Evolutionary conservation across 108 stramenopile genomes (phyloP), one percentile per base, ranked within the genome.

Genomic region (Fragilariopsis cylindrus): DNA sequence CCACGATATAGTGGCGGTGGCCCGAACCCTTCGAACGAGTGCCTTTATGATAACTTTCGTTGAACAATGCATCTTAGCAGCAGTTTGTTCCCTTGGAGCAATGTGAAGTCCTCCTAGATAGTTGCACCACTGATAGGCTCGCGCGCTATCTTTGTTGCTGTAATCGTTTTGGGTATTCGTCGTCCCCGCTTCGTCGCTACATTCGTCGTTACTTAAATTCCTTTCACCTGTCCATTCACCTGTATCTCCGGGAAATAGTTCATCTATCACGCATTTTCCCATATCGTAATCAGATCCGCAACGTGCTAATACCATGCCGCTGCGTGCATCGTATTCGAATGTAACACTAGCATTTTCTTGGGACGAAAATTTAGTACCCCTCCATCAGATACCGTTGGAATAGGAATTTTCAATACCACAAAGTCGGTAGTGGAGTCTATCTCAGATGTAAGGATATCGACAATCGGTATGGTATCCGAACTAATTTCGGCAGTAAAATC

Each of bases 51-150:
- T 76, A 13, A 85, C 84, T n/a, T 81, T 83, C 39, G 88, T 85
- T 47, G 81, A 83, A 16, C 7, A 4, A 15, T 76, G 79, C 73
- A 69, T 74, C 54, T 64, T 65, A 6, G 87, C 81, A 4, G 73
- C 40, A 15, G 21, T 63, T 46, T 63, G 48, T 53, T 43, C 16
- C 16, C 72, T 41, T n/a, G 66, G 60, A 46, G 70, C 48, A 48
- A 81, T 78, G 67, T 85, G 81, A 39, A 92, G 73, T 0, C 94
- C 94, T 15, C 80, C 82, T 7, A 95, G 53, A 57, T 86, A 88
- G 74, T 95, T 90, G 69, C 90, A 92, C 94, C 94, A 95, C 60
- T 81, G 76, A 75, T 89, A 95, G 15, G 90, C 81, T 2, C 49
- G 15, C 18, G n/a, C 67, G 39, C 12, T 15, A 4, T 57, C 11